Conservation (phyloP, 129 eudicot genomes). For the Escallonia rubra region DNA sequence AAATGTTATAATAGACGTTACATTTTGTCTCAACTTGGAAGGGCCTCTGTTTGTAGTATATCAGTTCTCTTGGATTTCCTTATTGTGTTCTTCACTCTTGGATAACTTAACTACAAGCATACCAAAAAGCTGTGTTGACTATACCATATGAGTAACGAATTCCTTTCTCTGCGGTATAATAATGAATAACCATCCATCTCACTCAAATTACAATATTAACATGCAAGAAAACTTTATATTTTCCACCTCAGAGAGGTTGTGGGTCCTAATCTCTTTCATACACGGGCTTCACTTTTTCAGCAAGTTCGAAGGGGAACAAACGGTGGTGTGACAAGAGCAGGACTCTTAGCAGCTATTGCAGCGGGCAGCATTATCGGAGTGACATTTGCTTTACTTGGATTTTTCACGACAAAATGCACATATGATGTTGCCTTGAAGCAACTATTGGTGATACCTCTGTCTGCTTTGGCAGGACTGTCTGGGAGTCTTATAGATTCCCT, state of each 20-base stretch:
- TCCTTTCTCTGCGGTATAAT: background rate
- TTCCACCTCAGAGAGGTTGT: background rate
- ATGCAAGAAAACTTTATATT: background rate
- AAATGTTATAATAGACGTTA: background rate
- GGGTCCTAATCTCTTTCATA: background rate
- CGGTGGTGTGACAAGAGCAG: constrained; percentile 85
- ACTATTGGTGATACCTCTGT: constrained; percentile 70
- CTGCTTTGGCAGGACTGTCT: constrained; percentile 70
- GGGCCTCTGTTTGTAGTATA: background rate
- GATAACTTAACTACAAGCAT: too few relatives aligned
- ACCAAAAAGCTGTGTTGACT: too few relatives aligned
- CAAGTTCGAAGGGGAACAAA: constrained; percentile 96
- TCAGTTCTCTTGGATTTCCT: background rate
- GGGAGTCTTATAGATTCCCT: constrained; percentile 77
- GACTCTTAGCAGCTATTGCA: constrained; percentile 87
- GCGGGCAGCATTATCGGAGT: constrained; percentile 81
- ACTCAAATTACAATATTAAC: background rate
- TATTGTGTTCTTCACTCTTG: background rate
- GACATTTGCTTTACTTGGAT: constrained; percentile 65
- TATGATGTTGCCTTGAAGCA: constrained; percentile 60
- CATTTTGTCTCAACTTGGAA: background rate
- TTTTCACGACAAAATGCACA: constrained; percentile 62
- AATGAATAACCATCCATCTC: background rate
- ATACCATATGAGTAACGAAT: too few relatives aligned
- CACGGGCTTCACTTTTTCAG: constrained; percentile 32